Base-by-base conservation (phyloP, 192 early-diverging fungal species). In the Backusella tuberculispora region DNA sequence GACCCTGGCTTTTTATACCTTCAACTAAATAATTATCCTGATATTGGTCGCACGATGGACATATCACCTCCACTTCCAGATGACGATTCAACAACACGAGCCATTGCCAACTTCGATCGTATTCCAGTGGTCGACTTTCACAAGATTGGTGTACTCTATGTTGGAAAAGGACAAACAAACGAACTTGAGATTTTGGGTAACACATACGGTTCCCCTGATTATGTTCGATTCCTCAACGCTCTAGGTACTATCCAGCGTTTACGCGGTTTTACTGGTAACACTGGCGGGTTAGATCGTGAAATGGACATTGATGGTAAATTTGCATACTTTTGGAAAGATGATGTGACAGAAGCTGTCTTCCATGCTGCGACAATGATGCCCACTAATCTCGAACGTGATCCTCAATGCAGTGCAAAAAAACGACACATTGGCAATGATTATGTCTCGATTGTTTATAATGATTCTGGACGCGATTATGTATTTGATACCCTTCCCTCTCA, bases 381-480 rank as follows among this genome's bases (percentile, higher is more conserved):
- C 0, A 95, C 87, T 0, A 80, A 89, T 60, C 78, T 88, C 2
- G 83, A 85, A 46, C 88, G 89, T 60, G 97, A 99, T 80, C 89
- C 92, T 63, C 83, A 89, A 60, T 88, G 94, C 76, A 92, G 88
- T 74, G 78, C 79, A 15, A 99, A 99, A 77, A 99, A 99, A 84
- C 85, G 95, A 37, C 96, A 98, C 78, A 96, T 99, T 74, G 98
- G 96, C 48, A 99, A 99, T 78, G 96, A 99, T 83, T 98, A 91
- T 84, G 94, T 99, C 64, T 90, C 91, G 42, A 92, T 99, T 74
- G 90, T 98, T 9, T 99, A 92, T 75, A 97, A 98, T 78, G 97
- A 99, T 77, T 93, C 92, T 41, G 96, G 93, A 1, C 71, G 72
- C 0, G 88, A 91, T 8, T 95, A 94, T 78, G 88, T 87, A 41